A percentile compares a stretch with the other conserved stretches of the same genome.
Evolutionary conservation across 169 alveolate species (phyloP).

Genomic region (Theileria orientalis): DNA sequence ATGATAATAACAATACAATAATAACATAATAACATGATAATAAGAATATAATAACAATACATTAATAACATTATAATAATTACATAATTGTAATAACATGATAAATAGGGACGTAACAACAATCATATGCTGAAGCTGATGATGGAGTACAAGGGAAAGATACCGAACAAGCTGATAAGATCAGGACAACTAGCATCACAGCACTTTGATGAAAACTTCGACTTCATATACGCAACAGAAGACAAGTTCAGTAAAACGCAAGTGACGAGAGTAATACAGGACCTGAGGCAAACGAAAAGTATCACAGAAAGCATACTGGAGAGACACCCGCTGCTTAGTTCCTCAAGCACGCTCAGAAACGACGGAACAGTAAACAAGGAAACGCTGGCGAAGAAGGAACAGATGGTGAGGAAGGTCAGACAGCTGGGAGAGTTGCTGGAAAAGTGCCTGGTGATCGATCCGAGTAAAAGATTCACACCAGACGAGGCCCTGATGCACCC

Average conservation of each 20-base stretch:
- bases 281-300: conserved; percentile 77
- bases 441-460: conserved; percentile 91
- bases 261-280: conserved; percentile 72
- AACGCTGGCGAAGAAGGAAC: conserved; percentile 47
- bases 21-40: conserved; percentile 52
- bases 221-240: conserved; percentile 71
- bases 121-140: conserved; percentile 94
- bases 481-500: conserved; percentile 95
- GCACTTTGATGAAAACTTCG: conserved; percentile 82
- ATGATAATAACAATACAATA: conserved; percentile 68
- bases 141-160: conserved; percentile 92
- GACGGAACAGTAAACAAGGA: too few species aligned
- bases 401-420: conserved; percentile 67
- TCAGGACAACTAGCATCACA: conserved; percentile 82
- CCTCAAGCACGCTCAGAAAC: background rate
- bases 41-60: too few species aligned
- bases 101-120: conserved; percentile 87
- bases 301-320: conserved; percentile 78
- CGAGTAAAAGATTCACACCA: conserved; percentile 92
- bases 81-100: conserved; percentile 63
- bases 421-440: conserved; percentile 93
- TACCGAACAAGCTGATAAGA: conserved; percentile 87
- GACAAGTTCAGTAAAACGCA: conserved; percentile 82
- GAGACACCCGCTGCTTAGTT: conserved; percentile 66
- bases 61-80: conserved; percentile 30